Conservation (phyloP, 1,139 yeast species). For the Candida sanyaensis region DNA sequence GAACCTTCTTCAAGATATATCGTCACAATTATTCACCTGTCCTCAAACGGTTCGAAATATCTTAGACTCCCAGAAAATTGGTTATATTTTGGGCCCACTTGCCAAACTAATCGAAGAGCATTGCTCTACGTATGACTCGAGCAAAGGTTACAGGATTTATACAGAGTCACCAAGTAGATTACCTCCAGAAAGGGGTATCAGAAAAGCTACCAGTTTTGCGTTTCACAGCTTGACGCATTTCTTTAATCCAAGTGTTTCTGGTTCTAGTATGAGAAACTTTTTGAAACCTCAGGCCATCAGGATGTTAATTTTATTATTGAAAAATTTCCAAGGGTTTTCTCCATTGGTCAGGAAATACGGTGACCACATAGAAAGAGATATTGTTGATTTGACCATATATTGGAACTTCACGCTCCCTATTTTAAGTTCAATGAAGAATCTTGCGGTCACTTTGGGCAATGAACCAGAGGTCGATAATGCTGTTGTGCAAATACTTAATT, state of each 20-base stretch:
- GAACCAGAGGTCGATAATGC: slow-evolving; percentile 19
- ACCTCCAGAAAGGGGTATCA: slow-evolving; percentile 21
- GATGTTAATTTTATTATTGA: slow-evolving; percentile 41
- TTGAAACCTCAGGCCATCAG: slow-evolving; percentile 33
- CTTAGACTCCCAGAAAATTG: slow-evolving; percentile 36
- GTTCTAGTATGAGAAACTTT: slow-evolving; percentile 22
- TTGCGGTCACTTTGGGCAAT: slow-evolving; percentile 36
- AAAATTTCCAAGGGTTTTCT: slow-evolving; percentile 60
- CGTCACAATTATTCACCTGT: slow-evolving; percentile 66
- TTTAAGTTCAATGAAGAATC: slow-evolving; percentile 44
- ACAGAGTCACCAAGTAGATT: slow-evolving; percentile 18
- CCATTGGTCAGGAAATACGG: slow-evolving; percentile 60
- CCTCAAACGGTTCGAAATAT: slow-evolving; percentile 54
- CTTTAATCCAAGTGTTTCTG: slow-evolving; percentile 35
- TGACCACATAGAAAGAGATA: slow-evolving; percentile 65
- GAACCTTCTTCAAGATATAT: slow-evolving; percentile 52
- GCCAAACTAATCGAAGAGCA: slow-evolving; percentile 46
- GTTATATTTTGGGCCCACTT: slow-evolving; percentile 50
- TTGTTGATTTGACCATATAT: slow-evolving; percentile 50
- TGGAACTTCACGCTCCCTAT: slow-evolving; percentile 49
- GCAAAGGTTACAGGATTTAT: slow-evolving; percentile 32
- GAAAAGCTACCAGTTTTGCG: slow-evolving; percentile 33
- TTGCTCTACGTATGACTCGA: slow-evolving; percentile 23
- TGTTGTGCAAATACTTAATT: slow-evolving; percentile 2
- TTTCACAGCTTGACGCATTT: slow-evolving; percentile 46